Evolutionary conservation across 2,329 filamentous ascomycete species (phyloP), one percentile per base, ranked within the genome.

Genomic region (Daldinia eschscholtzii): DNA sequence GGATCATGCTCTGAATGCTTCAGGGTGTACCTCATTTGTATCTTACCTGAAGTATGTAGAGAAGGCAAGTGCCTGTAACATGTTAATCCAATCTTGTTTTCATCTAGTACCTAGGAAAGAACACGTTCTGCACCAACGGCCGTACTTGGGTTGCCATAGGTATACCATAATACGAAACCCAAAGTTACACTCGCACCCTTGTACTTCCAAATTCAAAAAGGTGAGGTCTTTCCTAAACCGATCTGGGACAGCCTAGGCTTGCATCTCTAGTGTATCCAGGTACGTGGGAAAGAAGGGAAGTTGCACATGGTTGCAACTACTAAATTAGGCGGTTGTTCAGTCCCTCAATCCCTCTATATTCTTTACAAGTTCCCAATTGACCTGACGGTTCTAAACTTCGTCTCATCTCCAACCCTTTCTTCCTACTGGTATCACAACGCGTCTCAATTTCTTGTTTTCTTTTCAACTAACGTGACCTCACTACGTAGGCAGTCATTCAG

Each of bases 341-440:
- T 33, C 9, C 30, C 30, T 33, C 9, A 9, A 12, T 28, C 15
- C 6, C 3, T 50, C 33, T 56, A n/a, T 6, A 23, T 30, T 56
- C 44, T 33, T 35, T 33, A 53, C 48, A 3, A 6, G 12, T 35
- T 20, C 48, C 30, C 48, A 35, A 10, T 20, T 26, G 9, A 35
- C 26, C 6, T 62, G 12, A 33, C 62, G 28, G 37, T 59, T 37
- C 28, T 18, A 30, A 39, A 18, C 42, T 57, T 35, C 23, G 30
- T 44, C 28, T 44, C 20, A 28, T 53, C 39, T 42, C n/a, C 37
- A 64, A 42, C n/a, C 13, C 4, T 23, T 15, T 26, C 53, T 26
- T 35, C 68, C 62, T 68, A 68, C 39, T 20, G 57, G 57, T 66
- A 59, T 59, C 64, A 63, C 61, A 61, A 61, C 4, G 9, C 30